A percentile compares a stretch with the other conserved stretches of the same genome.
Conservation (phyloP, 2,329 filamentous ascomycete species). For the Aspergillus novofumigatus region DNA sequence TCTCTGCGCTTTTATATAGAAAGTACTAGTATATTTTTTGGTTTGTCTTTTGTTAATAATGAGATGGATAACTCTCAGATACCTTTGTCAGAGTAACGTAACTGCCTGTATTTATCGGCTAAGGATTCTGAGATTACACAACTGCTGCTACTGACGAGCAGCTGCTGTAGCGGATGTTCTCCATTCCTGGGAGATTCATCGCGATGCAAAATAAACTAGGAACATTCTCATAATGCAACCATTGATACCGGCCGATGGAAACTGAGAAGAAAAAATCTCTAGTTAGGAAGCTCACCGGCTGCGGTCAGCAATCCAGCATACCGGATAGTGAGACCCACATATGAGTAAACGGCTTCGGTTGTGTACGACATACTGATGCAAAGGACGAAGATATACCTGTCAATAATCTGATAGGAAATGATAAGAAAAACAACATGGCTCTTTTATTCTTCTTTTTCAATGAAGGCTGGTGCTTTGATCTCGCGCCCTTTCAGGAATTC, state of each 20-base stretch:
- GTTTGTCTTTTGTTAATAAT: neutral
- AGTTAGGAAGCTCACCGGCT: neutral
- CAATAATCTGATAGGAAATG: neutral
- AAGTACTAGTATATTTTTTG: neutral
- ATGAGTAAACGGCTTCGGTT: neutral
- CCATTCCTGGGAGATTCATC: neutral
- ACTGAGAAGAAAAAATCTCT: neutral
- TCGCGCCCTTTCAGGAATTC: slow-evolving; percentile 57
- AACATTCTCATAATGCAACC: neutral
- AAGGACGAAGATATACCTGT: neutral
- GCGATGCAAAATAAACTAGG: neutral
- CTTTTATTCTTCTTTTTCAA: slow-evolving; percentile 54
- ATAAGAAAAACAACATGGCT: neutral
- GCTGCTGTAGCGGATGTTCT: neutral
- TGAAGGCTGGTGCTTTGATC: slow-evolving; percentile 61
- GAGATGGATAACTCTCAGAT: too few relatives aligned
- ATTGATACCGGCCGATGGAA: neutral
- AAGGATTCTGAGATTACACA: neutral
- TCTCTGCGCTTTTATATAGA: neutral
- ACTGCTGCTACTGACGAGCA: too few relatives aligned
- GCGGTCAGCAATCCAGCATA: neutral
- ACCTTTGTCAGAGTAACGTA: too few relatives aligned
- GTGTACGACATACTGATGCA: neutral
- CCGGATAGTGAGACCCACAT: neutral
- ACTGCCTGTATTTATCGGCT: neutral